Evolutionary conservation across 768 basidiomycete genomes (phyloP).

Genomic region (Pisolithus orientalis): DNA sequence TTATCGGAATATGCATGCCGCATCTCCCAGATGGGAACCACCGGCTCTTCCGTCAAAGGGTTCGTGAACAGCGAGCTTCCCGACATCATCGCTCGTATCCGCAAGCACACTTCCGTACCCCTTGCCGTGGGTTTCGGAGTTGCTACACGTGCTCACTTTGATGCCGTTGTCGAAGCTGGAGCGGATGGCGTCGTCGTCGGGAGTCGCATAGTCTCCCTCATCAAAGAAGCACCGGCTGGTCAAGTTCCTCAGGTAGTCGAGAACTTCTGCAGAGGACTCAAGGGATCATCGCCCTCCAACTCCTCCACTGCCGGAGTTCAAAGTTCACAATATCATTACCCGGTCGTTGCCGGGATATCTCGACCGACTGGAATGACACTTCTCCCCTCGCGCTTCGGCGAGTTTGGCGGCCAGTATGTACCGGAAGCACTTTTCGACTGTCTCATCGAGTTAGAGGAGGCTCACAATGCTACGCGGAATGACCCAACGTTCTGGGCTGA

Average conservation of each 20-base stretch:
- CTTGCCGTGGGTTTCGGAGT: slow-evolving; percentile 97
- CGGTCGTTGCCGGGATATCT: slow-evolving; percentile 5
- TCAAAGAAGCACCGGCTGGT: slow-evolving; percentile 55
- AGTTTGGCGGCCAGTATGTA: slow-evolving; percentile 97
- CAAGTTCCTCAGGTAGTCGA: slow-evolving; percentile 52
- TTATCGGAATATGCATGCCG: too few species aligned
- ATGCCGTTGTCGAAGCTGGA: slow-evolving; percentile 77
- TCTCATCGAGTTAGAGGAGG: slow-evolving; percentile 82
- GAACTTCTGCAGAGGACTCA: slow-evolving; percentile 70
- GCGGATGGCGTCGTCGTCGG: slow-evolving; percentile 96
- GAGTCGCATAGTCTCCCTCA: slow-evolving; percentile 73
- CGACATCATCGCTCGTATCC: slow-evolving; percentile 77
- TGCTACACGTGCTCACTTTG: slow-evolving; percentile 83
- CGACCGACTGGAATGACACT: slow-evolving; percentile 32
- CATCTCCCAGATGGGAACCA: slow-evolving; percentile 84
- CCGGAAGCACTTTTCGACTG: slow-evolving; percentile 95
- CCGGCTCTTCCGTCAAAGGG: slow-evolving; percentile 77
- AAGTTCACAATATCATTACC: background rate
- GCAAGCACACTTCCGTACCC: slow-evolving; percentile 70
- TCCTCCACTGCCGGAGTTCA: background rate
- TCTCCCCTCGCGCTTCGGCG: slow-evolving; percentile 83
- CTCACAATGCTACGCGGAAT: slow-evolving; percentile 77
- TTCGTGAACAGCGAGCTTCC: slow-evolving; percentile 73
- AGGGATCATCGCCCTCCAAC: slow-evolving; percentile 18
- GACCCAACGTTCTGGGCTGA: slow-evolving; percentile 94